Percentiles rank a stretch among this genome's conserved stretches.
These are phyloP conservation scores for Bretschneidera sinensis DNA, from an alignment of 345 rosid genomes.

Conservation along the genomic window DNA sequence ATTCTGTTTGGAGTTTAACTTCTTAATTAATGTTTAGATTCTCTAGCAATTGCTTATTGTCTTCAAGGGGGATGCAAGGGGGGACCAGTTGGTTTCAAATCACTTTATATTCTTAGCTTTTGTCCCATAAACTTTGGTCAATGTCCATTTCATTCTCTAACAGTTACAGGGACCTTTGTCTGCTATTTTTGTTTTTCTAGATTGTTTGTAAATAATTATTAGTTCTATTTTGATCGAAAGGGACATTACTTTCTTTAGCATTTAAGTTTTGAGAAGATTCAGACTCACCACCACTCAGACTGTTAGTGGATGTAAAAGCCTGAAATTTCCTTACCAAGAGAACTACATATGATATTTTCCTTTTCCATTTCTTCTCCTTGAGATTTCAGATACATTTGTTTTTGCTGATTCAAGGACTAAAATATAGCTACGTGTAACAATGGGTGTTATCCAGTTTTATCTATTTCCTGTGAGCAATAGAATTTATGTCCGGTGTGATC, in stretches of 20 bases:
- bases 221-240: constrained; percentile 19
- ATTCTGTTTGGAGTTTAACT: constrained; percentile 16
- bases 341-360: constrained; percentile 22
- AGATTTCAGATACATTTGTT: constrained; percentile 10
- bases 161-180: constrained; percentile 65
- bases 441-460: constrained; percentile 10
- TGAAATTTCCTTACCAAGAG: constrained; percentile 39
- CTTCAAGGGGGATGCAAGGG: constrained; percentile 13
- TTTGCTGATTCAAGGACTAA: constrained; percentile 20
- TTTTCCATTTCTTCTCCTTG: not conserved
- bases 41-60: constrained; percentile 24
- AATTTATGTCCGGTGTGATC: constrained; percentile 19
- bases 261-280: constrained; percentile 22
- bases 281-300: constrained; percentile 33
- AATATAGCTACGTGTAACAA: constrained; percentile 7
- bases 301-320: constrained; percentile 40
- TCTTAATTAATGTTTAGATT: constrained; percentile 19
- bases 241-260: constrained; percentile 25
- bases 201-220: constrained; percentile 20
- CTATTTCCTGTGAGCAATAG: constrained; percentile 2
- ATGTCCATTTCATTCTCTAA: constrained; percentile 55
- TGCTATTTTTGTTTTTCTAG: constrained; percentile 25
- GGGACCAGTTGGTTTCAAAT: constrained; percentile 52
- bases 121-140: constrained; percentile 53
- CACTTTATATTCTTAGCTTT: constrained; percentile 45